Conservation (phyloP, 2,329 filamentous ascomycete genomes). For the Sporothrix brasiliensis region DNA sequence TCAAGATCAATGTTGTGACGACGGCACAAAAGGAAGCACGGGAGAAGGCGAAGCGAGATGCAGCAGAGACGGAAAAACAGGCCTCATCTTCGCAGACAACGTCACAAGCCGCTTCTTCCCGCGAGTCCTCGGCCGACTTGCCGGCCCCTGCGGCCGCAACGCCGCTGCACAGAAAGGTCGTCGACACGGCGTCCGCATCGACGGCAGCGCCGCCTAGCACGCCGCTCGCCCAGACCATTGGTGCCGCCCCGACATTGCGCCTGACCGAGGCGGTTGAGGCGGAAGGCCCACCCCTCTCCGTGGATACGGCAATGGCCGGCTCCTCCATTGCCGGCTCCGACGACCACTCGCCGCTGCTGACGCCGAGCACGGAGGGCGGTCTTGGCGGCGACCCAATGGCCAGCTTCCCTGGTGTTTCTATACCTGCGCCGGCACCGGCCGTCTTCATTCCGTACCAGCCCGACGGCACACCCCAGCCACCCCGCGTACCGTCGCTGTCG, state of each 20-base stretch:
- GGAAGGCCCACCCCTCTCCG: not conserved
- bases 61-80: not conserved
- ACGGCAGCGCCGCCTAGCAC: slow-evolving; percentile 29
- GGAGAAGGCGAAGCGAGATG: slow-evolving; percentile 39
- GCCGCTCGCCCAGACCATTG: slow-evolving; percentile 25
- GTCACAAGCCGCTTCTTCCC: not conserved
- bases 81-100: not conserved
- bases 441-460: slow-evolving; percentile 60
- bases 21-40: slow-evolving; percentile 61
- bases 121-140: slow-evolving; percentile 13
- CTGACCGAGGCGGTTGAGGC: not conserved
- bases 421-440: slow-evolving; percentile 39
- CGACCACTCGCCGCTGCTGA: slow-evolving; percentile 36
- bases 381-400: not conserved
- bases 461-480: slow-evolving; percentile 48
- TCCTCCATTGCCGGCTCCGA: slow-evolving; percentile 27
- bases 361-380: slow-evolving; percentile 31
- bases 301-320: not conserved
- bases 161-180: not conserved
- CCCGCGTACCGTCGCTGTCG: slow-evolving; percentile 36
- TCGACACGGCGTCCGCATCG: not conserved
- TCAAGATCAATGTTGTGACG: slow-evolving; percentile 64
- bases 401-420: not conserved
- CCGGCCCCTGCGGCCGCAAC: not conserved
- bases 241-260: slow-evolving; percentile 5